Conservation (phyloP, 2,329 filamentous ascomycete genomes). For the Talaromyces sp. region DNA sequence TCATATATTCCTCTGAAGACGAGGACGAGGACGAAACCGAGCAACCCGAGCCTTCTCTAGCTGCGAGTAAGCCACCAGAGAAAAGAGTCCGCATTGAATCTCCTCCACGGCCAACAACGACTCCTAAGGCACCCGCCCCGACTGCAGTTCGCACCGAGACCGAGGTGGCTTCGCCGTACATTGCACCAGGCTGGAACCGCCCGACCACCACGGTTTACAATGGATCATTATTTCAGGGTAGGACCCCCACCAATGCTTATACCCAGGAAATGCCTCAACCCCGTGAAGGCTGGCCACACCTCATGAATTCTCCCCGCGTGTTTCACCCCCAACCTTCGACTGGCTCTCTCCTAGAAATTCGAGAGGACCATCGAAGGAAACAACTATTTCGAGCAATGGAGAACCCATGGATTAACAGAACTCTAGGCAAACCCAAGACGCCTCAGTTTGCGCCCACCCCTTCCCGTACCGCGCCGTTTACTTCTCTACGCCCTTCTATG, state of each 20-base stretch:
- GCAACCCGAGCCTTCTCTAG: slow-evolving; percentile 16
- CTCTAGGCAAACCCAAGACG: not conserved
- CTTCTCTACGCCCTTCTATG: not conserved
- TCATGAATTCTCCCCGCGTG: not conserved
- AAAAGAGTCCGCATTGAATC: slow-evolving; percentile 8
- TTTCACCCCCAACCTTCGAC: not conserved
- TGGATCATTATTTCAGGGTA: slow-evolving; percentile 9
- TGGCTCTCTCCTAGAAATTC: not conserved
- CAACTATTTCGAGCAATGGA: not conserved
- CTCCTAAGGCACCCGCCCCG: not conserved
- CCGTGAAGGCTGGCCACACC: not conserved
- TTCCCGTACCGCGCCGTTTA: not conserved
- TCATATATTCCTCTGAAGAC: slow-evolving; percentile 22
- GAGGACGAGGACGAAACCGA: slow-evolving; percentile 10
- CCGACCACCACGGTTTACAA: slow-evolving; percentile 9
- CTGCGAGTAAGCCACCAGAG: slow-evolving; percentile 1
- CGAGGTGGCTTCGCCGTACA: not conserved
- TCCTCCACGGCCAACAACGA: not conserved
- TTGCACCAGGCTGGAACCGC: slow-evolving; percentile 5
- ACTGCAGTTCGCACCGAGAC: not conserved
- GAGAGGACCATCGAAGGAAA: not conserved
- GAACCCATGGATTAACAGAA: slow-evolving; percentile 1
- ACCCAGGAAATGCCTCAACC: not conserved
- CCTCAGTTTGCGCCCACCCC: not conserved
- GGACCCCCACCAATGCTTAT: not conserved